Evolutionary conservation across 768 basidiomycete species (phyloP).

Genomic region (Asterophora lycoperdoides): DNA sequence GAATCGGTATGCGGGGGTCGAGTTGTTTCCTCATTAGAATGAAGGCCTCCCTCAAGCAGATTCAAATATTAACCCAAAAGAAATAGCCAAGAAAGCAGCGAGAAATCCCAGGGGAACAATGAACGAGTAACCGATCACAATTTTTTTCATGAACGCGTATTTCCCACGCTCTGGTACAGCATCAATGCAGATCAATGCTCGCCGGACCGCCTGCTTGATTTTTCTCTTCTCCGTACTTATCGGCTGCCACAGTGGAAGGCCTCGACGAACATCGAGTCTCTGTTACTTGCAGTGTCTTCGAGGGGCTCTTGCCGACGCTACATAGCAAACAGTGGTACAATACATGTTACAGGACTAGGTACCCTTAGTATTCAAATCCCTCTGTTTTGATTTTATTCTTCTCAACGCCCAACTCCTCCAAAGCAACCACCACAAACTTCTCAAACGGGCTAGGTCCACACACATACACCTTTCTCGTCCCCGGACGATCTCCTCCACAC

Average conservation of each 20-base stretch:
- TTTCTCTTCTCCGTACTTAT: too few relatives aligned
- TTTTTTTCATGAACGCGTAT: not conserved
- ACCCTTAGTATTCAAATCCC: slow-evolving; percentile 45
- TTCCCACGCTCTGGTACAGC: not conserved
- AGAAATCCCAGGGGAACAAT: not conserved
- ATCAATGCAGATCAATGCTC: too few relatives aligned
- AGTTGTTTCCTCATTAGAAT: slow-evolving; percentile 77
- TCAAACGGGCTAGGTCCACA: slow-evolving; percentile 52
- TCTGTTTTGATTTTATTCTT: slow-evolving; percentile 31
- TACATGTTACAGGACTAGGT: too few relatives aligned
- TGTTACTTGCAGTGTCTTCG: too few relatives aligned
- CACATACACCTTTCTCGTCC: slow-evolving; percentile 34
- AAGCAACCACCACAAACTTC: slow-evolving; percentile 26
- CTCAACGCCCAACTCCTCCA: slow-evolving; percentile 34
- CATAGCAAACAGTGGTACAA: too few relatives aligned
- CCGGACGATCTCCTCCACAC: slow-evolving; percentile 13
- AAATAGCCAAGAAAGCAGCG: not conserved
- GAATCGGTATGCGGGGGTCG: slow-evolving; percentile 87
- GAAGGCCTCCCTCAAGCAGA: not conserved
- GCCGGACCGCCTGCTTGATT: too few relatives aligned
- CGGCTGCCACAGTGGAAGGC: too few relatives aligned
- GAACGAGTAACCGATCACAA: not conserved
- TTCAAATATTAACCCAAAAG: not conserved
- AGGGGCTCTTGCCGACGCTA: too few relatives aligned
- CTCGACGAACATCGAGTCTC: too few relatives aligned